Base-by-base conservation (phyloP, 192 early-diverging fungal genomes). In the Entomortierella parvispora region DNA sequence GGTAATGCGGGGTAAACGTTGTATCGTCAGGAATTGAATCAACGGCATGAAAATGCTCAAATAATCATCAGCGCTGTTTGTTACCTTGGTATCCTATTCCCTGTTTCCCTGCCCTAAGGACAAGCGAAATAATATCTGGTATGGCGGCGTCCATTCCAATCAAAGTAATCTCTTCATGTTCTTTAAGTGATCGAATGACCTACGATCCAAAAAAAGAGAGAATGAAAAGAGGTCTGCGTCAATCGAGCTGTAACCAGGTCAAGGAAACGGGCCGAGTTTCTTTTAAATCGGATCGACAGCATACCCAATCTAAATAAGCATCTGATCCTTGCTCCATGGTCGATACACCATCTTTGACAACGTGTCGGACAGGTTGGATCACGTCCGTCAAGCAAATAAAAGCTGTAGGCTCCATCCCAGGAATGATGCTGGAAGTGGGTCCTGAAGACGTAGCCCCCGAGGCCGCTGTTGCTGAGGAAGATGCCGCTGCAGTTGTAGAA, bases 1-100 rank as follows among this genome's bases (percentile, higher is more conserved):
- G 1, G 26, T 31, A 11, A 52, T 22, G 18, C 26, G 23, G 45
- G 18, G 17, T 22, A 18, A 33, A 32, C 32, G n/a, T n/a, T n/a
- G n/a, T n/a, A n/a, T n/a, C n/a, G n/a, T n/a, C n/a, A n/a, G n/a
- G n/a, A n/a, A n/a, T n/a, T n/a, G n/a, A n/a, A n/a, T n/a, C n/a
- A n/a, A n/a, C n/a, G n/a, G n/a, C n/a, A n/a, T n/a, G n/a, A n/a
- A n/a, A n/a, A n/a, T n/a, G n/a, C n/a, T n/a, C n/a, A n/a, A n/a
- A n/a, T n/a, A n/a, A n/a, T n/a, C n/a, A n/a, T n/a, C n/a, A n/a
- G n/a, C n/a, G n/a, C n/a, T n/a, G n/a, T 49, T 37, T 15, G 12
- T 37, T 76, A 76, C 72, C 72, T 68, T 76, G 72, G 31, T 76
- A 76, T 51, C 72, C 72, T 26, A 76, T 68, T 5, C 72, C 72